A percentile compares a stretch with the other conserved stretches of the same genome.
Conservation (phyloP, 23 red algal genomes). For the Cyanidiococcus yangmingshanensis region DNA sequence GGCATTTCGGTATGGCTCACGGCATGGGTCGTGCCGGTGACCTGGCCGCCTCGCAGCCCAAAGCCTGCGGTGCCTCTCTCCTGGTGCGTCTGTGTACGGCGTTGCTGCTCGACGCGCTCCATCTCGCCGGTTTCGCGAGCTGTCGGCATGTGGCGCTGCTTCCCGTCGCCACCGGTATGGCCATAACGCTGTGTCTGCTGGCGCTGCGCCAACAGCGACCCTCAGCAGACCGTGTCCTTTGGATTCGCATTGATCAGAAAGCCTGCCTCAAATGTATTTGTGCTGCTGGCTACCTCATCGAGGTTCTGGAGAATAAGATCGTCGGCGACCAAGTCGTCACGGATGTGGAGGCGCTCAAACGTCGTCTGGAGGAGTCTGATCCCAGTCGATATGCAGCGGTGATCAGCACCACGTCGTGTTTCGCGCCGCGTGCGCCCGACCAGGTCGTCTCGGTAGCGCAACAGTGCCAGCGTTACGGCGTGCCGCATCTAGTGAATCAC, state of each 20-base stretch:
- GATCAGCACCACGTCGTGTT: slow-evolving; percentile 30
- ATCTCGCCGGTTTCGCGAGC: slow-evolving; percentile 21
- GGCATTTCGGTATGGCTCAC: slow-evolving; percentile 32
- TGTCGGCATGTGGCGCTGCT: slow-evolving; percentile 11
- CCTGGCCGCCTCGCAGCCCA: slow-evolving; percentile 34
- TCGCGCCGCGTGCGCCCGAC: slow-evolving; percentile 41
- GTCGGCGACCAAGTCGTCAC: slow-evolving; percentile 19
- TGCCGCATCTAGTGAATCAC: slow-evolving; percentile 41
- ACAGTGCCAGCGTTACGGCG: slow-evolving; percentile 14
- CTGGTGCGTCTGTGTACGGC: slow-evolving; percentile 6
- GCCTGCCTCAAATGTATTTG: slow-evolving; percentile 32
- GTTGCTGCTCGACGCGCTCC: slow-evolving; percentile 26
- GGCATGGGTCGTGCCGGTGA: slow-evolving; percentile 40
- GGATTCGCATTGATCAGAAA: slow-evolving; percentile 37
- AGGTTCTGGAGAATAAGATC: slow-evolving; percentile 26
- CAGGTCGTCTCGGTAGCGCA: slow-evolving; percentile 17
- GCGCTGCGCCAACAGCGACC: slow-evolving; percentile 26
- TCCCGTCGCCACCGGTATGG: slow-evolving; percentile 41
- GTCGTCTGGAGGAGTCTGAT: not conserved
- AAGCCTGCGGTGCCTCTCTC: slow-evolving; percentile 33
- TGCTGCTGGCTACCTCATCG: slow-evolving; percentile 23
- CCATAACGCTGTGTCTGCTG: slow-evolving; percentile 29
- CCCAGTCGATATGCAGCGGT: slow-evolving; percentile 18
- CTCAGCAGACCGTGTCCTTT: slow-evolving; percentile 14
- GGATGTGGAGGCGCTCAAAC: slow-evolving; percentile 3